Base-by-base conservation (phyloP, 352 stramenopile species). In the Phytophthora aleatoria region DNA sequence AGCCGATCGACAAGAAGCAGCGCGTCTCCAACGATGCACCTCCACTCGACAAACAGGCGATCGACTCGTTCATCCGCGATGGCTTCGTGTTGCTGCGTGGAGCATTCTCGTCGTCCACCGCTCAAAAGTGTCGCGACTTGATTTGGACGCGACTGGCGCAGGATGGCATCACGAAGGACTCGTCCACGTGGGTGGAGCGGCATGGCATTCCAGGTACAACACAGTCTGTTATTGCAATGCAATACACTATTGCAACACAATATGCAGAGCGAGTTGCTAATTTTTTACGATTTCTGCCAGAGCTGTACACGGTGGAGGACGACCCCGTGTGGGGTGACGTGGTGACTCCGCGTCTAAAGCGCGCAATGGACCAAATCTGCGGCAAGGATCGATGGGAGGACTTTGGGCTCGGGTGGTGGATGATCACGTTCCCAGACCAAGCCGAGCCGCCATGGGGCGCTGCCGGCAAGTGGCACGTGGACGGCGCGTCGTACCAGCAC, bases 371-470 rank as follows among this genome's bases (percentile, higher is more conserved):
- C 52, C 85, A 95, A 50, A 55, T 94, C 11, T 90, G 83, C n/a
- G 87, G 87, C 7, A 48, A 61, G n/a, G 67, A 69, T 12, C 61
- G 69, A 7, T 95, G 84, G 84, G 61, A 87, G 36, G 59, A 77
- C 20, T 87, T 95, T 49, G 83, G 79, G n/a, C 86, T 87, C 33
- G 87, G 87, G 13, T 94, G 85, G 87, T 94, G 86, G 87, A 88
- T 92, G 60, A 62, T 94, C 51, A 94, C 87, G 33, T 95, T 94
- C 55, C 86, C 68, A 7, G 63, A 74, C 4, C 80, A 87, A 35
- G 43, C 64, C 0, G 50, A 76, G 39, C 66, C 68, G 28, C 82
- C 85, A 16, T 94, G 85, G 87, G 76, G 48, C 5, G 67, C 83
- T 44, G 84, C 85, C 1, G 87, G 87, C 26, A 89, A 87, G 55